These are phyloP conservation scores for Apiosordaria backusii DNA, from an alignment of 495 filamentous ascomycete genomes.

Conservation along the genomic window DNA sequence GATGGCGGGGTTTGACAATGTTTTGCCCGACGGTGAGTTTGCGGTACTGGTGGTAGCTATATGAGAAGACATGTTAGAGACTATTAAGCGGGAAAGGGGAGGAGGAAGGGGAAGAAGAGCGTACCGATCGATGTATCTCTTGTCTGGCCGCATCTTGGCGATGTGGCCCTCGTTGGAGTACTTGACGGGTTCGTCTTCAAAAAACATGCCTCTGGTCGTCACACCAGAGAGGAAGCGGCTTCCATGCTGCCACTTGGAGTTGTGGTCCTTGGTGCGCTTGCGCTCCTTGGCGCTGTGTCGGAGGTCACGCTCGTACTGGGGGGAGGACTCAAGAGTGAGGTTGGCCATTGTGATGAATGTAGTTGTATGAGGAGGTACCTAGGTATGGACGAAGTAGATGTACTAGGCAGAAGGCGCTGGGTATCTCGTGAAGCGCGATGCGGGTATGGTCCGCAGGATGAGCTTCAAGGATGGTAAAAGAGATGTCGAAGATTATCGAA, in stretches of 20 bases:
- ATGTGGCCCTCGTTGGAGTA: slow-evolving; percentile 26
- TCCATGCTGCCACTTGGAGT: slow-evolving; percentile 42
- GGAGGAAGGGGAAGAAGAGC: slow-evolving; percentile 5
- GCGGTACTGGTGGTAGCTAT: slow-evolving; percentile 16
- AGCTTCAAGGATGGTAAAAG: neutral
- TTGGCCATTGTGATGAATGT: slow-evolving; percentile 21
- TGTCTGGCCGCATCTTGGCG: slow-evolving; percentile 32
- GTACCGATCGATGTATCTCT: slow-evolving; percentile 14
- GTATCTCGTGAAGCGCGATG: neutral
- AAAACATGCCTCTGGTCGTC: slow-evolving; percentile 4
- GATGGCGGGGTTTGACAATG: slow-evolving; percentile 33
- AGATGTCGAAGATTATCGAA: neutral
- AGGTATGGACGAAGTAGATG: neutral
- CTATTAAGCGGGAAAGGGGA: neutral
- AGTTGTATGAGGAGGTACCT: neutral
- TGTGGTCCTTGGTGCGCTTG: slow-evolving; percentile 44
- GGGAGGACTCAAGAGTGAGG: slow-evolving; percentile 15
- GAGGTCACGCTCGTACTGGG: slow-evolving; percentile 40
- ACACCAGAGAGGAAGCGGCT: slow-evolving; percentile 29
- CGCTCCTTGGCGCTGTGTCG: slow-evolving; percentile 41
- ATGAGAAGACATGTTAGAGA: slow-evolving; percentile 2
- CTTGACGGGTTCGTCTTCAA: neutral
- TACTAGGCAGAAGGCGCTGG: neutral
- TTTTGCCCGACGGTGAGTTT: slow-evolving; percentile 32
- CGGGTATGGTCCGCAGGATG: neutral